Base-by-base conservation (phyloP, 805 yeast genomes). In the Saccharomycopsis selenospora region DNA sequence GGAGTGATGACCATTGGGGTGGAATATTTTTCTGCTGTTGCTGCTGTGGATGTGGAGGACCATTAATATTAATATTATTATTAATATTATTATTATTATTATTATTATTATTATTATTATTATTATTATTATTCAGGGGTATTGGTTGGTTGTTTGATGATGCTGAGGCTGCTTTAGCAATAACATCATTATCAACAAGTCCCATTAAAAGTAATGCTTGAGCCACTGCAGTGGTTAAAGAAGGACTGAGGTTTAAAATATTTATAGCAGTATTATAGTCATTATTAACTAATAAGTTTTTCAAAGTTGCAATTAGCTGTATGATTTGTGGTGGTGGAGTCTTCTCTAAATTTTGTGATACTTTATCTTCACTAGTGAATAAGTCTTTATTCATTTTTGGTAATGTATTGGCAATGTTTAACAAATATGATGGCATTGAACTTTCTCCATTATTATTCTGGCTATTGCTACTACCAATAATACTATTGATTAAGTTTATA, bases 191-290 rank as follows among this genome's bases (percentile, higher is more conserved):
- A 60, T 83, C 85, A 20, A 85, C 77, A 40, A 85, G 71, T 0
- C 93, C 95, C 90, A 85, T 84, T 43, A 83, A 69, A 17, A 85
- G 65, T 53, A 85, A 67, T 2, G 89, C 85, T 60, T 85, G 93
- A 0, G 90, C 79, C 1, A 86, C 80, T 1, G 85, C 73, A 2
- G 78, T 66, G 2, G 89, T 82, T 38, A 84, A 65, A 43, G 78
- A 65, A 14, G 80, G 80, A 54, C 78, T 66, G 56, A 75, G 66
- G 48, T 68, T 70, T 56, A 79, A 68, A 49, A 82, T 68, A 50
- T 73, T 74, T 47, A 74, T 69, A 20, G 80, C 80, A 40, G 33
- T 56, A 33, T 56, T 57, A 26, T 57, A 69, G 49, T 73, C 71
- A 4, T 78, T 74, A 41, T 78, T 74, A 30, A 67, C 68, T 28